Evolutionary conservation across 495 filamentous ascomycete genomes (phyloP), one percentile per base, ranked within the genome.

Genomic region (Elasticomyces elasticus): DNA sequence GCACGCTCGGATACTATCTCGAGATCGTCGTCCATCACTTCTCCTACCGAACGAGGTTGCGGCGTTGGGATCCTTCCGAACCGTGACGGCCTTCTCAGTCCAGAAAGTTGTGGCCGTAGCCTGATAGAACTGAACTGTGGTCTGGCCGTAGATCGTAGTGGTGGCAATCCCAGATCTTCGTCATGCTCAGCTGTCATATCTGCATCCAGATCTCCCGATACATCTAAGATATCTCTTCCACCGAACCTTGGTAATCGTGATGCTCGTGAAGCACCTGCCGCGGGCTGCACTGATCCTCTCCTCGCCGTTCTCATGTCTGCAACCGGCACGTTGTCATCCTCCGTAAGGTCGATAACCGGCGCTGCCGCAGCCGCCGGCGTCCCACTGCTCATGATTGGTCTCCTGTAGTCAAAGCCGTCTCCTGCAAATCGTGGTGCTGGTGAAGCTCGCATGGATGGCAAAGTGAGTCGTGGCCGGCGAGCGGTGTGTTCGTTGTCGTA

Each of bases 291-390:
- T 20, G 33, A 20, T 19, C 44, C 30, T n/a, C 31, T 15, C 4
- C 15, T 10, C 33, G 9, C 26, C 13, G 30, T 27, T 17, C 25
- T n/a, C 19, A 19, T 24, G 49, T 49, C 19, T 15, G 12, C 24
- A 25, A 49, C 15, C 17, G 33, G 50, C 12, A 24, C 51, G 17
- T 10, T 20, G 1, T 56, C 57, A 4, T 60, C 62, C 5, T 51
- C 59, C 38, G 62, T 64, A 37, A 64, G 52, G 38, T 64, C 62
- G 37, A 64, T 64, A 5, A 64, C 48, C 13, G 45, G 37, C 12
- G 57, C 44, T 24, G 26, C 20, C 17, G 26, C n/a, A n/a, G n/a
- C 47, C 48, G 42, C 51, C 31, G 56, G 41, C 2, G 35, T 50
- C 41, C 27, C 30, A 13, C 13, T 40, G 7, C 60, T 52, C 46